phyloP scores from a whole-genome alignment of 2,329 filamentous ascomycete genomes.

The Ophiostoma tasmaniense region DNA sequence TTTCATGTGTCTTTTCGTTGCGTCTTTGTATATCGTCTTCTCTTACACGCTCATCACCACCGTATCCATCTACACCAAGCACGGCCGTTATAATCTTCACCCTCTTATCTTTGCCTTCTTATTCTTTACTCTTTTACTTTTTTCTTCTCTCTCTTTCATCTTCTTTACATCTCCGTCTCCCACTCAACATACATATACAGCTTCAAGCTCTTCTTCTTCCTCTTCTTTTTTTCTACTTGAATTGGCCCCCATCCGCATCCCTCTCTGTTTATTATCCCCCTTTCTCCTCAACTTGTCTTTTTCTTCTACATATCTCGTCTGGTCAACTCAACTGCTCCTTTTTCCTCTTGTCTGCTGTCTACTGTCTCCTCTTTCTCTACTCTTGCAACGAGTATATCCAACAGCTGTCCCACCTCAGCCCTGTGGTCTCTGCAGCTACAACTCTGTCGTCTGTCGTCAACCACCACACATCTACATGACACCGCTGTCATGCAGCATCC shows the following conservation, averaged over 20 bases:
- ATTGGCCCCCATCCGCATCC: neutral
- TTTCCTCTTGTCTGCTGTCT: neutral
- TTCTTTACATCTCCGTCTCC: neutral
- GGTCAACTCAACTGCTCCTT: neutral
- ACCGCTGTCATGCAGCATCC: conserved; percentile 11
- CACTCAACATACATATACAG: neutral
- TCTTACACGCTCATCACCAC: too few relatives aligned
- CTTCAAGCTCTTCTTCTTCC: neutral
- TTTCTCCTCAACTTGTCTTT: conserved; percentile 1
- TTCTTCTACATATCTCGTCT: neutral
- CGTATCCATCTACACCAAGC: too few relatives aligned
- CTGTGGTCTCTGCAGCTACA: neutral
- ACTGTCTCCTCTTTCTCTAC: too few relatives aligned
- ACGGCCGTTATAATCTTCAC: too few relatives aligned
- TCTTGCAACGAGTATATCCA: neutral
- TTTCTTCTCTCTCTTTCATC: neutral
- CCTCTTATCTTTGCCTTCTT: too few relatives aligned
- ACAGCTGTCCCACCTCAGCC: neutral
- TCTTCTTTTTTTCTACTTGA: conserved; percentile 7
- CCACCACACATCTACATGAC: neutral
- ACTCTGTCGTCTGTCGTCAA: too few relatives aligned
- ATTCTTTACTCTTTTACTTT: too few relatives aligned
- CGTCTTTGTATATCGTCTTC: too few relatives aligned
- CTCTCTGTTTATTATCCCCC: neutral
- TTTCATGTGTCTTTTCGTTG: too few relatives aligned